Evolutionary conservation across 2,329 filamentous ascomycete genomes (phyloP), one percentile per base, ranked within the genome.

Genomic region (Cordyceps militaris): DNA sequence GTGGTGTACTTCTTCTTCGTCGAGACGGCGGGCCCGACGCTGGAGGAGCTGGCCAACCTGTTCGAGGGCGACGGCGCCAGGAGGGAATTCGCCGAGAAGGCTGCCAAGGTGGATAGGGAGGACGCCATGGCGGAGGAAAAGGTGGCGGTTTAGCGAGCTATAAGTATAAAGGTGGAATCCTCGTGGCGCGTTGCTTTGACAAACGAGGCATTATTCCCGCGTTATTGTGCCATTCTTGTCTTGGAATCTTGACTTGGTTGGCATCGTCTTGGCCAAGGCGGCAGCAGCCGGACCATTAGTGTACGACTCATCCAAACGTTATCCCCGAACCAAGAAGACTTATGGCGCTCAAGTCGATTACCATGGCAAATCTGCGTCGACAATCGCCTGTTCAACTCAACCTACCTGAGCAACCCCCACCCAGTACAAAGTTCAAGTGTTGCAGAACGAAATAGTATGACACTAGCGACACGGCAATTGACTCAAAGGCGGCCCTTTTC

Each of bases 1-100:
- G 61, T 71, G 6, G 70, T 73, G 0, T 76, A 73, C 59, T 73
- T 75, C 59, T 73, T 73, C 61, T 74, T 74, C 42, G 67, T 71
- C 0, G 72, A 74, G 61, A 74, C 71, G 0, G 63, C 66, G 1
- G 72, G 71, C 0, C 69, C 68, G 5, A 72, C 70, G 1, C 58
- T 72, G n/a, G 70, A 73, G 53, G 70, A 72, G 52, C 43, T 73
- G 9, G 61, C 69, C 0, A 67, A 65, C 40, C 54, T 64, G 13
- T 64, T 64, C 47, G 63, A 64, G 32, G 63, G 63, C 7, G 56
- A 61, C 23, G 13, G 49, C 11, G 59, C 36, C 11, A 57, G 59
- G 16, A 49, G 46, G 50, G 50, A 60, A 26, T 56, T 60, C 34
- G 55, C 51, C 32, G 59, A 62, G 19, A 61, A 61, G 32, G 58